phyloP scores from a whole-genome alignment of 2,329 filamentous ascomycete species.

The Dactylellina drechsleri region DNA sequence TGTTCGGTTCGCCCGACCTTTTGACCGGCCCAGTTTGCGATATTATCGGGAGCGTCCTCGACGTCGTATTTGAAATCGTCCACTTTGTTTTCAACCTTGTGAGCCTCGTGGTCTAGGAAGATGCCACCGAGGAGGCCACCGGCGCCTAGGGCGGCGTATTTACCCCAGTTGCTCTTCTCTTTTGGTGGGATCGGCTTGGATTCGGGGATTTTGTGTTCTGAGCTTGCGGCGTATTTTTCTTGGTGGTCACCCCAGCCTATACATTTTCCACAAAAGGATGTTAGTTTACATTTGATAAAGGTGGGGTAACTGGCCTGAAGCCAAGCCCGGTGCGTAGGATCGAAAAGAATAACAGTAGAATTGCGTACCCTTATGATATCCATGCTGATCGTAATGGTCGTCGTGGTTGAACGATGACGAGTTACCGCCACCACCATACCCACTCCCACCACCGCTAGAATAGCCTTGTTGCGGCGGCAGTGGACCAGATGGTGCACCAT shows the following conservation, averaged over 20 bases:
- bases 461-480: constrained; percentile 9
- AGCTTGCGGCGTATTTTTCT: constrained; percentile 23
- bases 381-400: constrained; percentile 39
- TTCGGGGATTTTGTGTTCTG: constrained; percentile 7
- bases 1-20: constrained; percentile 30
- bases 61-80: constrained; percentile 23
- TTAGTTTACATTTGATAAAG: not conserved
- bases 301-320: not conserved
- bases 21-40: constrained; percentile 15
- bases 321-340: not conserved
- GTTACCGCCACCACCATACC: no score
- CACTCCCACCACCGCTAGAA: constrained; percentile 16
- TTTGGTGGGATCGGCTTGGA: constrained; percentile 23
- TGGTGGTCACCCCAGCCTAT: constrained; percentile 16
- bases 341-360: not conserved
- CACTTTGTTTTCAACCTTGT: constrained; percentile 1
- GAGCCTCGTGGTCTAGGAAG: constrained; percentile 33
- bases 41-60: constrained; percentile 23
- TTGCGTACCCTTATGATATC: constrained; percentile 34
- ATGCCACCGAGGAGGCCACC: constrained; percentile 44
- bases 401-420: constrained; percentile 9
- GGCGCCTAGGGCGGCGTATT: constrained; percentile 39
- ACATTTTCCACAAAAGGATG: not conserved
- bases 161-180: constrained; percentile 37
- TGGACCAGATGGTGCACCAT: constrained; percentile 19